These are phyloP conservation scores for Tulasnella sp. DNA, from an alignment of 768 basidiomycete species.

Conservation along the genomic window DNA sequence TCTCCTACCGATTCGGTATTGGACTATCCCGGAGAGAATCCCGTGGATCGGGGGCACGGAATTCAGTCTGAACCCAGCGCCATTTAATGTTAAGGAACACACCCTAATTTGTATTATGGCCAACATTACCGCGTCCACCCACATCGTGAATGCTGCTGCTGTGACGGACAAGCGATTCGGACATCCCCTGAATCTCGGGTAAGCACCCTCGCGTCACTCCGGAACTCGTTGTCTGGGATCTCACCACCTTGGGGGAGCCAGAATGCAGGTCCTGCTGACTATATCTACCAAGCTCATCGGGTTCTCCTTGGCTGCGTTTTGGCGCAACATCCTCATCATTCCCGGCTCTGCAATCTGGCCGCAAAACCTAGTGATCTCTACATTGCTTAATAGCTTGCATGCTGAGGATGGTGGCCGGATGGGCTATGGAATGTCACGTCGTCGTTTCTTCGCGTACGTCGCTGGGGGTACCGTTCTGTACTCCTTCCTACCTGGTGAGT, in stretches of 20 bases:
- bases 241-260: neutral
- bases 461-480: slow-evolving; percentile 66
- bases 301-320: neutral
- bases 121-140: slow-evolving; percentile 49
- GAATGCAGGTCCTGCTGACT: neutral
- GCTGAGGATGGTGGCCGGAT: slow-evolving; percentile 73
- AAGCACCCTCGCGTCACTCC: slow-evolving; percentile 3
- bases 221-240: neutral
- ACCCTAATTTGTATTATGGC: slow-evolving; percentile 90
- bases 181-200: slow-evolving; percentile 62
- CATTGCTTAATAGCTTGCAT: slow-evolving; percentile 93
- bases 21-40: slow-evolving; percentile 47
- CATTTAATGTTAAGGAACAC: slow-evolving; percentile 97
- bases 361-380: slow-evolving; percentile 79
- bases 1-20: slow-evolving; percentile 71
- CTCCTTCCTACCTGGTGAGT: slow-evolving; percentile 84
- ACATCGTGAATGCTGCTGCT: slow-evolving; percentile 84
- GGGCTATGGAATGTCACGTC: slow-evolving; percentile 58
- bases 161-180: slow-evolving; percentile 75
- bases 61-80: slow-evolving; percentile 85
- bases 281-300: neutral
- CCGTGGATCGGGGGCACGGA: slow-evolving; percentile 48
- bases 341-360: slow-evolving; percentile 6
- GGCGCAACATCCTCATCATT: slow-evolving; percentile 40
- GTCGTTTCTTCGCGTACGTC: slow-evolving; percentile 76